Evolutionary conservation across 2,329 filamentous ascomycete species (phyloP), one percentile per base, ranked within the genome.

Genomic region (Alternaria solani): DNA sequence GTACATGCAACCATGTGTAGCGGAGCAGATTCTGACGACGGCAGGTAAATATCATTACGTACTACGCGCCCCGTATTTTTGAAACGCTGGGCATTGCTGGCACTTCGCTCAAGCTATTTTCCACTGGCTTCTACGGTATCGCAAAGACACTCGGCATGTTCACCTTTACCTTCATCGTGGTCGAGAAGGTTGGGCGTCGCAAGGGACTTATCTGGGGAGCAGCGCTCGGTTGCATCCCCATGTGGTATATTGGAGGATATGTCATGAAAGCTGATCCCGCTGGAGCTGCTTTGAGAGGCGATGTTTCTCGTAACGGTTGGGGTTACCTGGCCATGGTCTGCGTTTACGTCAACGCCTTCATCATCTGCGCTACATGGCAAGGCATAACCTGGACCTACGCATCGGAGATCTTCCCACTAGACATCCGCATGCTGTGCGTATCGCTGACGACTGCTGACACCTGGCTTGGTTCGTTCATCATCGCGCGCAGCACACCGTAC

Each of bases 291-390:
- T 56, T 68, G 2, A 65, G 67, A 2, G 84, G 83, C 7, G 73
- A 76, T 12, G 69, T 81, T 2, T 75, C 79, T 6, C 81, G 82
- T 0, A 71, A 79, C 7, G 81, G 80, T 4, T 84, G 83, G 57
- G 85, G 84, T 0, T 81, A 83, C 58, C 79, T 84, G 14, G 84
- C 85, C 7, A 86, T 84, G 32, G 84, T 84, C 3, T 84, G 83
- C 69, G 82, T 87, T 25, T 86, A 86, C 76, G 75, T 86, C 1
- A 86, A 86, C 63, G 84, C 80, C 1, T 79, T 85, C 44, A 85
- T 86, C 63, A 85, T 85, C 48, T 84, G 78, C 51, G 78, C 79
- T 1, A 80, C 78, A 1, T 81, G 80, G 79, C 78, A 81, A 49
- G 77, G 74, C 2, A 79, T 80, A 12, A 75, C 78, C 1, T 81